A percentile compares a stretch with the other conserved stretches of the same genome.
These are phyloP conservation scores for Phoenix dactylifera DNA, from an alignment of 176 grass and related monocot genomes.

Conservation along the genomic window DNA sequence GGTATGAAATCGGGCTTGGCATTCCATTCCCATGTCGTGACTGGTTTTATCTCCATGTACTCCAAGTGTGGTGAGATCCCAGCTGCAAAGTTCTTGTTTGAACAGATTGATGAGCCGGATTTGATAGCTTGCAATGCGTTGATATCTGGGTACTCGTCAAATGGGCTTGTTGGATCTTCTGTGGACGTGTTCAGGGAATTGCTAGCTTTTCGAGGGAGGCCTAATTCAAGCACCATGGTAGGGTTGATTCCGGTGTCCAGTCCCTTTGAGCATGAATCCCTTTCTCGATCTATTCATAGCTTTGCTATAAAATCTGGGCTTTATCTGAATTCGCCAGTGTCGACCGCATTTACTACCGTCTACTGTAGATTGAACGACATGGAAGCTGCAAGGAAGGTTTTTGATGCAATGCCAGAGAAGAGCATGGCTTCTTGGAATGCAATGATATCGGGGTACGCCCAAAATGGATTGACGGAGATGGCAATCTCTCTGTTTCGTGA, in stretches of 20 bases:
- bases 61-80: constrained; percentile 16
- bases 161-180: constrained; percentile 7
- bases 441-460: constrained; percentile 28
- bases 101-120: constrained; percentile 2
- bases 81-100: constrained; percentile 14
- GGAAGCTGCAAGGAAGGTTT: constrained; percentile 10
- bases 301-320: constrained; percentile 14
- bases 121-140: constrained; percentile 19
- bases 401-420: constrained; percentile 10
- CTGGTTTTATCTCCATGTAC: constrained; percentile 28
- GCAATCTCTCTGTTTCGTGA: constrained; percentile 20
- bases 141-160: constrained; percentile 20
- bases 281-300: constrained; percentile 6
- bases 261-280: constrained; percentile 19
- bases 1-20: constrained; percentile 11
- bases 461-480: constrained; percentile 23
- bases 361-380: constrained; percentile 21
- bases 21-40: constrained; percentile 9
- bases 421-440: constrained; percentile 24
- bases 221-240: constrained; percentile 21
- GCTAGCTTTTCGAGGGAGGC: constrained; percentile 1
- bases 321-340: constrained; percentile 11
- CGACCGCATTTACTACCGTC: constrained; percentile 19
- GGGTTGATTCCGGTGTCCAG: constrained; percentile 15
- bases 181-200: constrained; percentile 15